Conservation (phyloP, 2,329 filamentous ascomycete genomes). For the Colletotrichum sp. region DNA sequence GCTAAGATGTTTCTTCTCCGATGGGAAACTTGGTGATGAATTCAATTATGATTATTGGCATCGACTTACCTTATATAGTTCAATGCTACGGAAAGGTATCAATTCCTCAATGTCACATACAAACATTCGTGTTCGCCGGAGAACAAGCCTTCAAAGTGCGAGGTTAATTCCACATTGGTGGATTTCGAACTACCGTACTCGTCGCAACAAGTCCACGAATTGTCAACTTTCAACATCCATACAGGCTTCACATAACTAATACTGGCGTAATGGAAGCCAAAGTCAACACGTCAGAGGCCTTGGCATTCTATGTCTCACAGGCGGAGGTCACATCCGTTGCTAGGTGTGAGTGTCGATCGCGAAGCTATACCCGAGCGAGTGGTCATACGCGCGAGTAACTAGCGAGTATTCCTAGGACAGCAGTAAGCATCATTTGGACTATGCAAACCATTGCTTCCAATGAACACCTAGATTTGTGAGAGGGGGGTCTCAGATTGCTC, state of each 20-base stretch:
- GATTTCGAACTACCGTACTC: background rate
- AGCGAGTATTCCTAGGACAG: background rate
- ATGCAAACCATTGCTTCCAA: background rate
- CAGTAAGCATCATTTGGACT: background rate
- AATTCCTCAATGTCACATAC: background rate
- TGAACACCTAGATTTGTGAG: fast-evolving
- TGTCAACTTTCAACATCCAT: fast-evolving
- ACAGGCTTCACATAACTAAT: background rate
- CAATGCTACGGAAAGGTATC: fast-evolving
- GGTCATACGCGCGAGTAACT: background rate
- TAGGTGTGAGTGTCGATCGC: background rate
- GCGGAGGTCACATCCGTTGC: background rate
- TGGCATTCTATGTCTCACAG: background rate
- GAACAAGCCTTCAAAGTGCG: background rate
- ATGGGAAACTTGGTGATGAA: background rate
- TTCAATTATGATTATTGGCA: fast-evolving
- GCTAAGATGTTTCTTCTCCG: background rate
- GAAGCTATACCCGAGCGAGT: background rate
- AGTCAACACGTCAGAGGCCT: background rate
- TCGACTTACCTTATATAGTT: background rate
- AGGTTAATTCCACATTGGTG: fast-evolving
- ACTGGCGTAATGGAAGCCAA: fast-evolving
- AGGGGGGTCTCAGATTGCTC: background rate
- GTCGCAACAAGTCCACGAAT: background rate
- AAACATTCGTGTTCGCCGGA: fast-evolving